A percentile compares a stretch with the other conserved stretches of the same genome.
Conservation (phyloP, 192 early-diverging fungal species). For the Chytriomyces confervae region DNA sequence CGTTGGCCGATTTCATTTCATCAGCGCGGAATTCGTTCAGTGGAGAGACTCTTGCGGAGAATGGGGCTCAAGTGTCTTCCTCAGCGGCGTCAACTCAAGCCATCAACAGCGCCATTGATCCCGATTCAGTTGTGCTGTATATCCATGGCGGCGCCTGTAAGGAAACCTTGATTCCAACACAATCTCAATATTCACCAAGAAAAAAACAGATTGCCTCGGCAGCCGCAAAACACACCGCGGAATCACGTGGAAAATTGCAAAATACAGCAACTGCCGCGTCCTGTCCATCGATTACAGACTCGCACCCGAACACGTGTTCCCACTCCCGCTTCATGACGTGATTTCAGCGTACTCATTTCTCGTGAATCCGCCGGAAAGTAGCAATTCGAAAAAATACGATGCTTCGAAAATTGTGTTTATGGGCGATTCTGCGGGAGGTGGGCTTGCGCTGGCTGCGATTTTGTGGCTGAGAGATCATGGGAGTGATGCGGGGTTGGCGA, state of each 20-base stretch:
- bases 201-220: neutral
- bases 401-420: constrained; percentile 52
- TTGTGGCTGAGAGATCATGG: constrained; percentile 49
- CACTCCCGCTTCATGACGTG: constrained; percentile 80
- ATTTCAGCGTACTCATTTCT: constrained; percentile 77
- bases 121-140: constrained; percentile 33
- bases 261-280: constrained; percentile 50
- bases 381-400: neutral
- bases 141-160: constrained; percentile 40
- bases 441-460: constrained; percentile 54
- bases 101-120: neutral
- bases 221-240: constrained; percentile 38
- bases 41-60: neutral
- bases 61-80: too few species aligned
- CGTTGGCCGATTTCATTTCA: neutral
- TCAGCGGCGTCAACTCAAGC: neutral
- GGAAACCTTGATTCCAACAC: neutral
- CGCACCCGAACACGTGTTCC: constrained; percentile 81
- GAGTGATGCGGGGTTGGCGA: constrained; percentile 9
- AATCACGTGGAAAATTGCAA: constrained; percentile 51
- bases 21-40: neutral
- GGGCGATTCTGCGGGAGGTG: constrained; percentile 61
- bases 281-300: constrained; percentile 78
- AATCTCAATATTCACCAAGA: constrained; percentile 1
- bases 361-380: constrained; percentile 45